These are phyloP conservation scores for Waltergamsia citrina DNA, from an alignment of 2,329 filamentous ascomycete genomes.

Conservation along the genomic window DNA sequence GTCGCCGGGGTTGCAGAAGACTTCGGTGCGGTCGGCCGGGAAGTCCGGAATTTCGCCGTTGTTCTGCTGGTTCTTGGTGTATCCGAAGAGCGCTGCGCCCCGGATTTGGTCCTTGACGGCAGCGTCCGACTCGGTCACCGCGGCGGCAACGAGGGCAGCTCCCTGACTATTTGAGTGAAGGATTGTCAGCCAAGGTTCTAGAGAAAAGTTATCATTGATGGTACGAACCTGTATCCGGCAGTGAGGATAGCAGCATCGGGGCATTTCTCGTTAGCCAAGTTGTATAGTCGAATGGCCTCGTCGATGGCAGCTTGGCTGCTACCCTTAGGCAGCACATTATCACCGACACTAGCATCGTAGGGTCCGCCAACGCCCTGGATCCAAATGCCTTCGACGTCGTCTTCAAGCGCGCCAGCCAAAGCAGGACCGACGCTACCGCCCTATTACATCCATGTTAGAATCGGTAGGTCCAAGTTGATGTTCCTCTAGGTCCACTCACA, in stretches of 20 bases:
- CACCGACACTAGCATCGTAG: conserved; percentile 24
- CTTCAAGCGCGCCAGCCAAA: conserved; percentile 17
- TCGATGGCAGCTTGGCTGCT: conserved; percentile 25
- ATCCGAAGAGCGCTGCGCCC: conserved; percentile 26
- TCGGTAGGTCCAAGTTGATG: too few relatives aligned
- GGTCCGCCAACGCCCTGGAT: conserved; percentile 32
- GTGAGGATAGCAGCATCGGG: conserved; percentile 31
- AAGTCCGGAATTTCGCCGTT: conserved; percentile 26
- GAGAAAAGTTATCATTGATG: too few relatives aligned
- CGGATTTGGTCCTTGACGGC: conserved; percentile 22
- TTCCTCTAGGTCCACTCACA: too few relatives aligned
- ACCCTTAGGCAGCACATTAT: conserved; percentile 26
- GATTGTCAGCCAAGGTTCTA: neutral
- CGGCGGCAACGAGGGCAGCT: conserved; percentile 29
- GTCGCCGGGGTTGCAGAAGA: conserved; percentile 27
- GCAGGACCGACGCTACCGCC: conserved; percentile 15
- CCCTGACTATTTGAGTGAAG: conserved; percentile 21
- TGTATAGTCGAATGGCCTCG: conserved; percentile 28
- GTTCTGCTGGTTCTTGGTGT: conserved; percentile 33
- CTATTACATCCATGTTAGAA: conserved; percentile 7
- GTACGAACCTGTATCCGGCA: conserved; percentile 22
- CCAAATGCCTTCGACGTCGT: conserved; percentile 20
- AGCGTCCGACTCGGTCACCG: conserved; percentile 21
- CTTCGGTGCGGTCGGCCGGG: conserved; percentile 19
- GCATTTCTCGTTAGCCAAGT: conserved; percentile 29